Base-by-base conservation (phyloP, 192 early-diverging fungal genomes). In the Gryganskiella cystojenkinii region DNA sequence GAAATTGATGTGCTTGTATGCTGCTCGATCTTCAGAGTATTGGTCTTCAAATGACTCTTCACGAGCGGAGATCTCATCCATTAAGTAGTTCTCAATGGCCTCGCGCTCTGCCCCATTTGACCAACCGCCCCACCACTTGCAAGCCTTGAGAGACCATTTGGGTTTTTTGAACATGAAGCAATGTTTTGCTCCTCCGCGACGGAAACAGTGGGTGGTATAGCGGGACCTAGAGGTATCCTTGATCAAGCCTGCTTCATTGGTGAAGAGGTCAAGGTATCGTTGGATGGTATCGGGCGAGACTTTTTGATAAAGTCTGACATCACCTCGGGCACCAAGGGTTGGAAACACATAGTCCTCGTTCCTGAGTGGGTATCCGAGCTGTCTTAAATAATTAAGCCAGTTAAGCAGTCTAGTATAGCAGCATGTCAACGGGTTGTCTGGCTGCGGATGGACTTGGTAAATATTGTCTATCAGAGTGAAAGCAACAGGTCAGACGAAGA, bases 101-200 rank as follows among this genome's bases (percentile, higher is more conserved):
- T n/a, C n/a, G n/a, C n/a, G n/a, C n/a, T n/a, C n/a, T n/a, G n/a
- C n/a, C 37, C 37, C 37, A 9, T 40, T 9, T 13, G 37, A 40
- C 58, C 58, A 60, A 5, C 58, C 43, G 2, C 58, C 58, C 58
- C 58, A 60, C 58, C 58, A 60, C 58, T 43, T 60, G 58, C 3
- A 7, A 8, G 58, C 58, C 58, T 60, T 46, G 2, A 45, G 58
- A 3, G 43, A 30, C 58, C 58, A 60, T 27, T 20, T 25, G 3
- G 3, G 8, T 15, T 60, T 43, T 2, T 19, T 27, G 27, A 28
- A 46, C 58, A 30, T 46, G 40, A 60, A 60, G 1, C 58, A 17
- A 30, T 60, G 58, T 28, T 60, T 40, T 3, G 58, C 58, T 25
- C 58, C 58, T 28, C 58, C 58, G 9, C 58, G 19, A 28, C 58